phyloP scores from a whole-genome alignment of 192 early-diverging fungal genomes.

The Coemansia sp. region DNA sequence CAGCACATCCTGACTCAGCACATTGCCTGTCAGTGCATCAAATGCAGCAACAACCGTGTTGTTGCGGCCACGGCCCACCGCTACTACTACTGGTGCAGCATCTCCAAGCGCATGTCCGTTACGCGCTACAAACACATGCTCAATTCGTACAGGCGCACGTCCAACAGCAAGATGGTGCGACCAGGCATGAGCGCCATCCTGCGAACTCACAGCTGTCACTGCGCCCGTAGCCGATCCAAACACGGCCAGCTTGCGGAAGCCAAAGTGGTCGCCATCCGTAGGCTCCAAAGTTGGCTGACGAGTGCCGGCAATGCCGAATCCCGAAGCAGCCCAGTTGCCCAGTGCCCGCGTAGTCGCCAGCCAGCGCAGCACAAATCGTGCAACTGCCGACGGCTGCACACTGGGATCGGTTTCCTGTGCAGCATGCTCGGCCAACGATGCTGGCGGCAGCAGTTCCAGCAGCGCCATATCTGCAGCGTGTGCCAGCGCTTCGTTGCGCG shows the following conservation, averaged over 20 bases:
- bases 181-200: slow-evolving; percentile 78
- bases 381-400: slow-evolving; percentile 58
- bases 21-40: slow-evolving; percentile 36
- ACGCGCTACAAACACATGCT: slow-evolving; percentile 32
- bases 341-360: slow-evolving; percentile 28
- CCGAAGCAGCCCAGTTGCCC: slow-evolving; percentile 51
- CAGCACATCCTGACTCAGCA: slow-evolving; percentile 4
- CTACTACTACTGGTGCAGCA: slow-evolving; percentile 33
- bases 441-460: slow-evolving; percentile 73
- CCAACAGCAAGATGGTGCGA: slow-evolving; percentile 51
- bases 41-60: slow-evolving; percentile 30
- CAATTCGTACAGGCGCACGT: slow-evolving; percentile 17
- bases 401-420: slow-evolving; percentile 45
- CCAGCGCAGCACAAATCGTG: slow-evolving; percentile 68
- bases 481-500: slow-evolving; percentile 83
- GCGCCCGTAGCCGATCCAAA: slow-evolving; percentile 77
- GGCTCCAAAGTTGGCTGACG: slow-evolving; percentile 1
- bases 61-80: slow-evolving; percentile 27
- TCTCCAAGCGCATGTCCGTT: slow-evolving; percentile 28
- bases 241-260: slow-evolving; percentile 86
- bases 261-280: slow-evolving; percentile 53
- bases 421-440: slow-evolving; percentile 45
- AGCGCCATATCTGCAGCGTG: slow-evolving; percentile 67
- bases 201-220: slow-evolving; percentile 79
- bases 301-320: slow-evolving; percentile 41